Percentiles rank a stretch among this genome's conserved stretches.
These are phyloP conservation scores for Petasospora fabianii DNA, from an alignment of 1,139 yeast species.

Conservation along the genomic window DNA sequence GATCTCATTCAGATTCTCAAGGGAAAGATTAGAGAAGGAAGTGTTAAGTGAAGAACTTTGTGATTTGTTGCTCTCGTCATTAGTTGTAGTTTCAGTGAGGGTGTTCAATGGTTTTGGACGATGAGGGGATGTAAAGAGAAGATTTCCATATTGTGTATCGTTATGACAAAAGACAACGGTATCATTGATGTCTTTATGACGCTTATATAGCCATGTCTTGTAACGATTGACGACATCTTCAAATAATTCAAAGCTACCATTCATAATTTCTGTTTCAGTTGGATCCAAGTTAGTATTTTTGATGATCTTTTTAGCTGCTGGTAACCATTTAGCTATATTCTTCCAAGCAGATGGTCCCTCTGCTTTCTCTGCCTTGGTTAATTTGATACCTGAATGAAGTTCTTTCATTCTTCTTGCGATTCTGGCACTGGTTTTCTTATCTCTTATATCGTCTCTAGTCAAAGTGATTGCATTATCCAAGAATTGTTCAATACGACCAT, in stretches of 20 bases:
- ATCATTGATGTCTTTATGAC: constrained; percentile 41
- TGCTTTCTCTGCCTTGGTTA: constrained; percentile 47
- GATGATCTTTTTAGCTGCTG: constrained; percentile 44
- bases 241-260: constrained; percentile 48
- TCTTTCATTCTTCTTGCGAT: constrained; percentile 97
- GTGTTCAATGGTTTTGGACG: constrained; percentile 2
- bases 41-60: constrained; percentile 28
- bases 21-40: constrained; percentile 30
- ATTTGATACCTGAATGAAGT: constrained; percentile 74
- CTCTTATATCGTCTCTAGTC: constrained; percentile 67
- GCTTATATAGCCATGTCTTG: constrained; percentile 56
- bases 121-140: constrained; percentile 44
- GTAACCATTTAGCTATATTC: constrained; percentile 69
- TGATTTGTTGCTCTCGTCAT: constrained; percentile 7
- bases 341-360: constrained; percentile 69
- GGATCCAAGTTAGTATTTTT: constrained; percentile 26
- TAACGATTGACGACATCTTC: constrained; percentile 46
- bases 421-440: constrained; percentile 72
- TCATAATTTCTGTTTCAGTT: constrained; percentile 44
- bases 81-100: constrained; percentile 4
- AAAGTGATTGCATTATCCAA: constrained; percentile 76
- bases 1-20: constrained; percentile 31
- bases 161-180: constrained; percentile 81
- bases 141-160: constrained; percentile 94
- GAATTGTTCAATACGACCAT: constrained; percentile 92